These are phyloP conservation scores for Cutaneotrichosporon sp. DNA, from an alignment of 1,284 basidiomycete species.

Conservation along the genomic window DNA sequence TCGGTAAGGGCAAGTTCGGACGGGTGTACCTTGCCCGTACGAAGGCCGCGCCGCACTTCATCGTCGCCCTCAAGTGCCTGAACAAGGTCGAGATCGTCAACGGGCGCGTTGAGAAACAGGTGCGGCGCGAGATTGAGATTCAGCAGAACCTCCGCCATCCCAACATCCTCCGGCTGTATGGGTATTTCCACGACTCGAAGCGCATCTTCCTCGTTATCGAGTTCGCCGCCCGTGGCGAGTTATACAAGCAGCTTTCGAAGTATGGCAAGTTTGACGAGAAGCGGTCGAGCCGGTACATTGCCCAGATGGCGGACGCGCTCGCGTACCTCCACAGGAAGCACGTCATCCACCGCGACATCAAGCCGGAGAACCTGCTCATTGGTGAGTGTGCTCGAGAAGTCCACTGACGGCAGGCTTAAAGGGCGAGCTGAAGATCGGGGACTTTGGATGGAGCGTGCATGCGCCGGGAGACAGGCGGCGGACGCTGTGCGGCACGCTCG, in stretches of 20 bases:
- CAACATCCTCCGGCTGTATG: conserved; percentile 86
- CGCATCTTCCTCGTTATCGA: conserved; percentile 98
- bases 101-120: conserved; percentile 88
- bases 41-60: conserved; percentile 78
- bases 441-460: conserved; percentile 99
- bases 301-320: conserved; percentile 97
- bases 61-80: conserved; percentile 92
- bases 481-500: conserved; percentile 90
- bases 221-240: conserved; percentile 90
- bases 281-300: conserved; percentile 77
- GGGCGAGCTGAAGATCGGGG: conserved; percentile 96
- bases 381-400: conserved; percentile 49
- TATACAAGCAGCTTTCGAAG: conserved; percentile 92
- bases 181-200: conserved; percentile 96
- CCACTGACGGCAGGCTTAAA: conserved; percentile 55
- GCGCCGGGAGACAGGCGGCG: conserved; percentile 83
- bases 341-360: conserved; percentile 98
- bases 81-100: conserved; percentile 95
- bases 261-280: conserved; percentile 80
- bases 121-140: conserved; percentile 96
- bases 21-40: conserved; percentile 98
- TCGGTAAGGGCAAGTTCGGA: conserved; percentile 98
- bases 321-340: conserved; percentile 91
- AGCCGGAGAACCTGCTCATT: conserved; percentile 93
- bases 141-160: conserved; percentile 97